Evolutionary conservation across 345 rosid species (phyloP).

Genomic region (Brassica cretica): DNA sequence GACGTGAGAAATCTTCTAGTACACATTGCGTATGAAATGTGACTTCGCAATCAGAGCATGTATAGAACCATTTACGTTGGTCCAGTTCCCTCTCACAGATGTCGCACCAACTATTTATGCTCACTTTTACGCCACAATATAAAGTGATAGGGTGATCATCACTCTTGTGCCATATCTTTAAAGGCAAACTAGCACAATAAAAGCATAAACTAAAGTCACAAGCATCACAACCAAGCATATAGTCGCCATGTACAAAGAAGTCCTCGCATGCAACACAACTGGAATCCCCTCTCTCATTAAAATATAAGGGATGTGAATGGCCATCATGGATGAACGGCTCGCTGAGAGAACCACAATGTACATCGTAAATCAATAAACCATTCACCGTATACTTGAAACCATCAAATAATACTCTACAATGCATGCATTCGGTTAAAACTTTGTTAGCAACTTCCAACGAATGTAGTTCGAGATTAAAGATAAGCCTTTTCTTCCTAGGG

Average conservation of each 20-base stretch:
- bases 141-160: background rate
- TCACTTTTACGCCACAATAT: background rate
- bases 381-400: background rate
- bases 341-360: slow-evolving; percentile 4
- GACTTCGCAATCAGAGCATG: background rate
- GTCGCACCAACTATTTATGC: background rate
- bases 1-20: background rate
- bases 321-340: slow-evolving; percentile 3
- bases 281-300: no score
- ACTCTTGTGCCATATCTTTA: background rate
- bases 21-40: background rate
- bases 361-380: background rate
- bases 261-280: background rate
- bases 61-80: background rate
- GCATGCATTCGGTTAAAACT: background rate
- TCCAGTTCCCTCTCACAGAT: background rate
- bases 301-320: slow-evolving; percentile 15
- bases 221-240: background rate
- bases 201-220: background rate
- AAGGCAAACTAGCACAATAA: background rate
- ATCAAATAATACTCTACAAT: background rate
- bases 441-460: background rate
- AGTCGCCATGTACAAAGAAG: background rate
- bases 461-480: background rate
- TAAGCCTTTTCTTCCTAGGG: background rate